Evolutionary conservation across 176 grass and related monocot genomes (phyloP).

Genomic region (Chloris gayana): DNA sequence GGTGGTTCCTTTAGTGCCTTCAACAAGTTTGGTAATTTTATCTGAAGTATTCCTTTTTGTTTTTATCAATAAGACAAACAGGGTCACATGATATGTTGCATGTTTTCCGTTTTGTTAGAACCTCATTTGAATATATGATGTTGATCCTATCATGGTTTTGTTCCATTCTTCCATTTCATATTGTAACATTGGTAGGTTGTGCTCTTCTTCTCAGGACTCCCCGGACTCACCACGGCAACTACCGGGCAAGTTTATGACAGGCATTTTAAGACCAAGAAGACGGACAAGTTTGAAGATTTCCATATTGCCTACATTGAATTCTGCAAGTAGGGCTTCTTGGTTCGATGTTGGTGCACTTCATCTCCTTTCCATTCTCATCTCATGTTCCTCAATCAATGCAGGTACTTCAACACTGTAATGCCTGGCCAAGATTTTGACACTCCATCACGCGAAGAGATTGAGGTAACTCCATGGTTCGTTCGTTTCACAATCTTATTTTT

Average conservation of each 20-base stretch:
- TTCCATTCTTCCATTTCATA: constrained; percentile 1
- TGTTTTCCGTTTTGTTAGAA: neutral
- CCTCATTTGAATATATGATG: neutral
- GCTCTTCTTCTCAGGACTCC: constrained; percentile 48
- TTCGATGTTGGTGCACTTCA: neutral
- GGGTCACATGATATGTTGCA: neutral
- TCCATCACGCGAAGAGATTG: neutral
- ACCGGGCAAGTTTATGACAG: constrained; percentile 51
- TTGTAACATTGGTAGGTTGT: neutral
- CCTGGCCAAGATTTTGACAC: constrained; percentile 74
- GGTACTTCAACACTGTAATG: constrained; percentile 59
- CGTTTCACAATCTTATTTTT: neutral
- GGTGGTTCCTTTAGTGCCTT: constrained; percentile 54
- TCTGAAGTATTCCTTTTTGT: constrained; percentile 18
- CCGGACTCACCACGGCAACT: constrained; percentile 16
- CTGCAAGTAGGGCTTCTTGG: constrained; percentile 64
- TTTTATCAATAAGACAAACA: neutral
- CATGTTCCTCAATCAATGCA: constrained; percentile 34
- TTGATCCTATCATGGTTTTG: neutral
- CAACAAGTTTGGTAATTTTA: constrained; percentile 48
- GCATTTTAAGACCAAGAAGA: constrained; percentile 31
- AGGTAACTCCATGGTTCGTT: constrained; percentile 43
- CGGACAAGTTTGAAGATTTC: neutral
- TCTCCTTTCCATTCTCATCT: neutral
- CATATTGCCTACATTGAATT: constrained; percentile 55